phyloP scores from a whole-genome alignment of 1,284 basidiomycete genomes.

The Phenoliferia sp. region DNA sequence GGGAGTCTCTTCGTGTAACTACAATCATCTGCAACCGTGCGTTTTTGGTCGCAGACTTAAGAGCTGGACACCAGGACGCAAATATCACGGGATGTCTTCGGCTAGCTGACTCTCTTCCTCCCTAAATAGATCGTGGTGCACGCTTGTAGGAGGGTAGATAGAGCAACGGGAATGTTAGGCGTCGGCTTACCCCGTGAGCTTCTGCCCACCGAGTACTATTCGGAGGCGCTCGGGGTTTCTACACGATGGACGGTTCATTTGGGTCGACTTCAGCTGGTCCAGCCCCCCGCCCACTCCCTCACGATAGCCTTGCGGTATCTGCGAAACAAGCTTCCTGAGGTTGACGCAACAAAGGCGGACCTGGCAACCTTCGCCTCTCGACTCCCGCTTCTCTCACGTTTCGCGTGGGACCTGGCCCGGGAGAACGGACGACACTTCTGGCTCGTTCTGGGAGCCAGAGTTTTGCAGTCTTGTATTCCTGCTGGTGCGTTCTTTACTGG shows the following conservation, averaged over 20 bases:
- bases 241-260: background rate
- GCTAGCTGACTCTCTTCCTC: no score
- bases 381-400: background rate
- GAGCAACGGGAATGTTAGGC: background rate
- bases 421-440: background rate
- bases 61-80: no score
- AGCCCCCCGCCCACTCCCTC: background rate
- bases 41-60: no score
- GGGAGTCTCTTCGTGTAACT: no score
- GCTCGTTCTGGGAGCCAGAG: background rate
- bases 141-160: background rate
- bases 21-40: no score
- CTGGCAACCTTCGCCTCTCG: background rate
- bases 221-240: background rate
- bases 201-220: background rate
- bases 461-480: background rate
- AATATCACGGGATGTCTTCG: no score
- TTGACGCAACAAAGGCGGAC: background rate
- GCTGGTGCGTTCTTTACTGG: background rate
- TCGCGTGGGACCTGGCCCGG: background rate
- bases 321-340: background rate
- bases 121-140: no score
- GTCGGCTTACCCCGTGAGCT: background rate
- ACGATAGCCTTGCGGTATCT: background rate
- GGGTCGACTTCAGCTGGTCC: background rate